These are phyloP conservation scores for Waltiozyma sp. DNA, from an alignment of 1,139 yeast species.

Conservation along the genomic window DNA sequence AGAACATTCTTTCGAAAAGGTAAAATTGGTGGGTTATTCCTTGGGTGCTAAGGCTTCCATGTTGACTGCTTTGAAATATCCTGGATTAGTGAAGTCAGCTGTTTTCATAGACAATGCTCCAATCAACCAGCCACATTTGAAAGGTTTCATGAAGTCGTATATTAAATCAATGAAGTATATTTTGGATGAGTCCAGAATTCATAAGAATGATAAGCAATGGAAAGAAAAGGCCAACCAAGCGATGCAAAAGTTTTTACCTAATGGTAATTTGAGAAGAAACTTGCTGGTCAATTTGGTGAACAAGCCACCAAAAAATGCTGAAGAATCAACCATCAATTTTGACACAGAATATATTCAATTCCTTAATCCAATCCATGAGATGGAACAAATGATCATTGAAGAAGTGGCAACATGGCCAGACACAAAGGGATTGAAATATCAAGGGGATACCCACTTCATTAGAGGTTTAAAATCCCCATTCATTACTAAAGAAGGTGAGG, in stretches of 20 bases:
- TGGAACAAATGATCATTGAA: conserved; percentile 18
- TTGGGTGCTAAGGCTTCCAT: conserved; percentile 46
- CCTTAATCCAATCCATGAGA: conserved; percentile 16
- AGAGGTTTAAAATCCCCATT: conserved; percentile 33
- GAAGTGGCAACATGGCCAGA: conserved; percentile 34
- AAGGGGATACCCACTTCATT: conserved; percentile 32
- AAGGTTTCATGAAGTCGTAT: conserved; percentile 16
- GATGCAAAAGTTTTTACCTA: conserved; percentile 19
- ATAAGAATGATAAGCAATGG: conserved; percentile 22
- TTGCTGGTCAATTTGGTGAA: conserved; percentile 18
- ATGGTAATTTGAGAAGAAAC: conserved; percentile 23
- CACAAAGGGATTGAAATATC: conserved; percentile 19
- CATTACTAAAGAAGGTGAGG: conserved; percentile 22
- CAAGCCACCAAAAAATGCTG: conserved; percentile 12
- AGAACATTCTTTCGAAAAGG: conserved; percentile 20
- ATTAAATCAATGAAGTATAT: conserved; percentile 17
- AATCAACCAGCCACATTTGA: conserved; percentile 20
- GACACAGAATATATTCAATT: conserved; percentile 32
- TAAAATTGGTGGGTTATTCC: conserved; percentile 37
- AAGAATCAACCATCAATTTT: conserved; percentile 15
- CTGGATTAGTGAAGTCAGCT: conserved; percentile 28
- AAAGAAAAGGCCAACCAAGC: conserved; percentile 21
- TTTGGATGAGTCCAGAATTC: conserved; percentile 19
- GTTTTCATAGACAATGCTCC: conserved; percentile 43
- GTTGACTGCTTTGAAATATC: conserved; percentile 31